Conservation (phyloP, 2,329 filamentous ascomycete species). For the Coniochaeta hoffmannii region DNA sequence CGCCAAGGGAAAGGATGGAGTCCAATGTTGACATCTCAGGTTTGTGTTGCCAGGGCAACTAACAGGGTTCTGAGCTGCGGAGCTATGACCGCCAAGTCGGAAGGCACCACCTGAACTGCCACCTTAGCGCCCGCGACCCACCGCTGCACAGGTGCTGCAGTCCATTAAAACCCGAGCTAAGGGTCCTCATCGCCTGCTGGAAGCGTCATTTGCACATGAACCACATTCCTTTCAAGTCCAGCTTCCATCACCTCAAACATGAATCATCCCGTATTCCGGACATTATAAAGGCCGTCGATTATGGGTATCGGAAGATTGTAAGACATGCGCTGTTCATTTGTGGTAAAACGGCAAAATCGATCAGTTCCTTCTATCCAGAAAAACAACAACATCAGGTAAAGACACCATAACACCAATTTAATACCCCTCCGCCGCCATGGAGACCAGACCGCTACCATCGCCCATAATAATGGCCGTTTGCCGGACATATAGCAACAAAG, state of each 20-base stretch:
- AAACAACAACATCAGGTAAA: too few relatives aligned
- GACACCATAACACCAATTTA: too few relatives aligned
- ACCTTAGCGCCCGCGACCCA: neutral
- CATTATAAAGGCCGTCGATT: neutral
- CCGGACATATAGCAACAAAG: too few relatives aligned
- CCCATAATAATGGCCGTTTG: too few relatives aligned
- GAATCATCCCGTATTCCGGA: neutral
- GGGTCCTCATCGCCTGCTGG: neutral
- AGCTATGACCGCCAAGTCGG: neutral
- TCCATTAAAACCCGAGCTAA: neutral
- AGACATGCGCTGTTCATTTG: neutral
- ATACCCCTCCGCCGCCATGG: too few relatives aligned
- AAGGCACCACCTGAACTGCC: neutral
- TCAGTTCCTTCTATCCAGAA: neutral
- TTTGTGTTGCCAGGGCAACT: neutral
- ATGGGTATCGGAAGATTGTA: neutral
- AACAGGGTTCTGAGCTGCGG: neutral
- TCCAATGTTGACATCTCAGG: neutral
- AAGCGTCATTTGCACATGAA: neutral
- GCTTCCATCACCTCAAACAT: neutral
- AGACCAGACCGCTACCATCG: too few relatives aligned
- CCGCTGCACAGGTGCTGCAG: neutral
- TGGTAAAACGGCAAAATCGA: neutral
- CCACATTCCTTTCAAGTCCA: neutral
- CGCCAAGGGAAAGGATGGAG: neutral